These are phyloP conservation scores for Lathyrus sativus DNA, from an alignment of 306 rosid species.

Conservation along the genomic window DNA sequence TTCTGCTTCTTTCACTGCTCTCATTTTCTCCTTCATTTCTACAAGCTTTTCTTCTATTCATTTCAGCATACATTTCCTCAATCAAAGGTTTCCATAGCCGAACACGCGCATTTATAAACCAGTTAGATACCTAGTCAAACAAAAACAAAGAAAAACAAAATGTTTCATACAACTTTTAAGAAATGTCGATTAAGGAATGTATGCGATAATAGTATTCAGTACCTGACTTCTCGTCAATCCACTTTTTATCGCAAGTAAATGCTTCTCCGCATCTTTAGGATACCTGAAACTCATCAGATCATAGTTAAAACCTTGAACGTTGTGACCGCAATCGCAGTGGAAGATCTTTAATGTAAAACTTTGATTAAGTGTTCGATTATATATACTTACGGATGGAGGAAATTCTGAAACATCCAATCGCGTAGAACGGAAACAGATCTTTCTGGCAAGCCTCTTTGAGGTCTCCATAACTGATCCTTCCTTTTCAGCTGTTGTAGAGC, in stretches of 20 bases:
- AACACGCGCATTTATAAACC: slow-evolving; percentile 96
- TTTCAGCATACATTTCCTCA: slow-evolving; percentile 93
- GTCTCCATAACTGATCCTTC: slow-evolving; percentile 92
- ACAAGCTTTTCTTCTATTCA: slow-evolving; percentile 65
- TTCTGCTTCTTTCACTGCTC: slow-evolving; percentile 44
- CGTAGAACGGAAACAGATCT: slow-evolving; percentile 87
- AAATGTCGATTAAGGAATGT: background rate
- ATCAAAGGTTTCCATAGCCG: slow-evolving; percentile 96
- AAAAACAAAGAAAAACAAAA: background rate
- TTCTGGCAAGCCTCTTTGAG: slow-evolving; percentile 96
- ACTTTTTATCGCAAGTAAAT: slow-evolving; percentile 86
- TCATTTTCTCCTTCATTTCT: slow-evolving; percentile 46
- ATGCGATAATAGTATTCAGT: slow-evolving; percentile 2
- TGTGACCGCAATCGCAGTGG: background rate
- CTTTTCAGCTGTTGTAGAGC: slow-evolving; percentile 79
- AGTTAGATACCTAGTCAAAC: slow-evolving; percentile 72
- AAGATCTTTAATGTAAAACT: background rate
- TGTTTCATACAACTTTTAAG: background rate
- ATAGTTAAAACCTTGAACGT: background rate
- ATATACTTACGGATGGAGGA: slow-evolving; percentile 87
- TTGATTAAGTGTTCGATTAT: background rate
- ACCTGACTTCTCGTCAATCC: slow-evolving; percentile 96
- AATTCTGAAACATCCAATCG: slow-evolving; percentile 96
- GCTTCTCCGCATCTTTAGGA: slow-evolving; percentile 98
- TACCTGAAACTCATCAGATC: slow-evolving; percentile 62